Evolutionary conservation across 192 early-diverging fungal species (phyloP).

Genomic region (Funneliformis geosporum): DNA sequence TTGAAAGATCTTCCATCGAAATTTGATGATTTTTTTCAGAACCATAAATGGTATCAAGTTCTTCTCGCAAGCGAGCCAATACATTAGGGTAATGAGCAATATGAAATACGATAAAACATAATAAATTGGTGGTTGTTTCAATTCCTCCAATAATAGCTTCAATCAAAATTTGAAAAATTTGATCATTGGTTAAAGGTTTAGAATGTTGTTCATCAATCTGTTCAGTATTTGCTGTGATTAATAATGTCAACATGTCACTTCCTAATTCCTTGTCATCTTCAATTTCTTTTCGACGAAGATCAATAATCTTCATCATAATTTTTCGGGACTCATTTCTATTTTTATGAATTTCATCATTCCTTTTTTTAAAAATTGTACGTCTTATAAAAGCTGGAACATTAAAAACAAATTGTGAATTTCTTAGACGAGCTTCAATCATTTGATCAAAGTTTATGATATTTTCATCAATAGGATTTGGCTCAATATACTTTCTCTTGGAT

Average conservation of each 20-base stretch:
- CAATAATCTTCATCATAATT: not conserved
- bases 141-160: not conserved
- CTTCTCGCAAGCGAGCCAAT: not conserved
- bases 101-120: not conserved
- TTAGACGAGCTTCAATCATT: no score
- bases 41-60: not conserved
- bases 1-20: not conserved
- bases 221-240: slow-evolving; percentile 16
- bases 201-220: not conserved
- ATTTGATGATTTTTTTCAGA: not conserved
- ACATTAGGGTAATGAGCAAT: not conserved
- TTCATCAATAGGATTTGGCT: not conserved
- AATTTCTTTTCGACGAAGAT: slow-evolving; percentile 6
- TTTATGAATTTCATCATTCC: not conserved
- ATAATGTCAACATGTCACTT: slow-evolving; percentile 2
- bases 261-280: not conserved
- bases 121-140: not conserved
- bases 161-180: slow-evolving; percentile 4
- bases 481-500: not conserved
- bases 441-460: not conserved
- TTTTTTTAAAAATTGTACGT: not conserved
- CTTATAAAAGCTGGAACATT: not conserved
- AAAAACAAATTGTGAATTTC: no score
- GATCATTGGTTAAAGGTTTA: not conserved
- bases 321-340: not conserved